Percentiles rank a stretch among this genome's conserved stretches.
Evolutionary conservation across 2,329 filamentous ascomycete genomes (phyloP).

Genomic region (Neopestalotiopsis clavispora): DNA sequence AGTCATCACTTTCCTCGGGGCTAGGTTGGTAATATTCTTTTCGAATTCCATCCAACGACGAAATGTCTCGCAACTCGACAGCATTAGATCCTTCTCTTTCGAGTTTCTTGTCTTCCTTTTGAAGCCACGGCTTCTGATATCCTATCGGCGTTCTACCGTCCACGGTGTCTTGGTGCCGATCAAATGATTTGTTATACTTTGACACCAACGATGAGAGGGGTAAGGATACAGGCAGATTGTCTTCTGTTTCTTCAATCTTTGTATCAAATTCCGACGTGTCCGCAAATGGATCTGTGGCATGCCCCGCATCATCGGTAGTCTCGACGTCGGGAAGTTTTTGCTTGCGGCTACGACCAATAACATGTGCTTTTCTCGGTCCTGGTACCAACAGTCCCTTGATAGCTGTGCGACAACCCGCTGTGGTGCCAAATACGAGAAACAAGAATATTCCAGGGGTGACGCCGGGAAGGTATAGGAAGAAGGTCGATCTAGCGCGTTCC

Average conservation of each 20-base stretch:
- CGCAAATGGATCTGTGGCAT: neutral
- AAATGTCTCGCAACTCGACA: slow-evolving; percentile 16
- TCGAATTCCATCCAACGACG: slow-evolving; percentile 14
- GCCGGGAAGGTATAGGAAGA: slow-evolving; percentile 24
- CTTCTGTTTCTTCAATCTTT: neutral
- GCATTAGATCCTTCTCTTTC: neutral
- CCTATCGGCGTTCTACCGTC: neutral
- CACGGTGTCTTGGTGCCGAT: neutral
- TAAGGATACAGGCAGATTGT: neutral
- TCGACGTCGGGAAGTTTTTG: neutral
- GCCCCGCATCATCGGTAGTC: neutral
- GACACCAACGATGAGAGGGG: slow-evolving; percentile 12
- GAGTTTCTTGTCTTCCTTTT: neutral
- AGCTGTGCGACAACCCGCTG: slow-evolving; percentile 21
- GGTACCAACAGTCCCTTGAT: slow-evolving; percentile 21
- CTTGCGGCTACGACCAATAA: neutral
- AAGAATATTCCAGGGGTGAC: slow-evolving; percentile 24
- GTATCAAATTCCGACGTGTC: neutral
- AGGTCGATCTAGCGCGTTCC: slow-evolving; percentile 20
- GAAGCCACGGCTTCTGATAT: neutral
- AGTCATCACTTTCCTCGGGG: slow-evolving; percentile 26
- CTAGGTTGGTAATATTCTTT: slow-evolving; percentile 21
- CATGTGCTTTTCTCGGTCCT: neutral
- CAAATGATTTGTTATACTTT: slow-evolving; percentile 16
- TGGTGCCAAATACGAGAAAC: slow-evolving; percentile 26